These are phyloP conservation scores for Pseudogymnoascus verrucosus DNA, from an alignment of 2,329 filamentous ascomycete genomes.

Conservation along the genomic window DNA sequence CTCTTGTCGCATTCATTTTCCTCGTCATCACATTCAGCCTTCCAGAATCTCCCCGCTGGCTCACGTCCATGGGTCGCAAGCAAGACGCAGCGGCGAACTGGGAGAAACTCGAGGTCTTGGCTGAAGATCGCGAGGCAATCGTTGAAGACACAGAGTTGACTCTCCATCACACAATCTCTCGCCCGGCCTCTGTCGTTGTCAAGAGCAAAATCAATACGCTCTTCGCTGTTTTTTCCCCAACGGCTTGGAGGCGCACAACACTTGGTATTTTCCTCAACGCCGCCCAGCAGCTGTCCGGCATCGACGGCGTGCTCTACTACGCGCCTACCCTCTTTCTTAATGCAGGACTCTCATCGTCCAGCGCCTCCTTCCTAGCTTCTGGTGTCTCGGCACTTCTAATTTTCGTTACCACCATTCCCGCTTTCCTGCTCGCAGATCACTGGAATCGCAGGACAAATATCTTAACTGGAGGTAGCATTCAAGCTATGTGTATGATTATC, in stretches of 20 bases:
- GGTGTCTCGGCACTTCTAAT: conserved; percentile 53
- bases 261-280: conserved; percentile 49
- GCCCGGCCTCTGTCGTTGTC: background rate
- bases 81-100: conserved; percentile 38
- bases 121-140: conserved; percentile 21
- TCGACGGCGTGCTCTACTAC: conserved; percentile 57
- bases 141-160: background rate
- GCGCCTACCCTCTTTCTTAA: conserved; percentile 52
- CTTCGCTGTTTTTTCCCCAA: conserved; percentile 29
- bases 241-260: conserved; percentile 39
- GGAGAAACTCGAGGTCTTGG: conserved; percentile 20
- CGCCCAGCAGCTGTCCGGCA: conserved; percentile 53
- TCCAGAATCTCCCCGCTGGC: conserved; percentile 51
- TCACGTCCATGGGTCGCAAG: conserved; percentile 39
- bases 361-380: conserved; percentile 51
- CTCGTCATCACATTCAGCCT: conserved; percentile 34
- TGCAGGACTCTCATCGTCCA: conserved; percentile 46
- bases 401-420: conserved; percentile 48
- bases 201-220: conserved; percentile 17
- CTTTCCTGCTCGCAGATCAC: conserved; percentile 46
- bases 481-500: conserved; percentile 43
- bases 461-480: conserved; percentile 43
- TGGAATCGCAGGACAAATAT: conserved; percentile 49
- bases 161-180: background rate
- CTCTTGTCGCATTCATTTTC: conserved; percentile 33